phyloP scores from a whole-genome alignment of 208 protist species.

The Leishmania braziliensis region DNA sequence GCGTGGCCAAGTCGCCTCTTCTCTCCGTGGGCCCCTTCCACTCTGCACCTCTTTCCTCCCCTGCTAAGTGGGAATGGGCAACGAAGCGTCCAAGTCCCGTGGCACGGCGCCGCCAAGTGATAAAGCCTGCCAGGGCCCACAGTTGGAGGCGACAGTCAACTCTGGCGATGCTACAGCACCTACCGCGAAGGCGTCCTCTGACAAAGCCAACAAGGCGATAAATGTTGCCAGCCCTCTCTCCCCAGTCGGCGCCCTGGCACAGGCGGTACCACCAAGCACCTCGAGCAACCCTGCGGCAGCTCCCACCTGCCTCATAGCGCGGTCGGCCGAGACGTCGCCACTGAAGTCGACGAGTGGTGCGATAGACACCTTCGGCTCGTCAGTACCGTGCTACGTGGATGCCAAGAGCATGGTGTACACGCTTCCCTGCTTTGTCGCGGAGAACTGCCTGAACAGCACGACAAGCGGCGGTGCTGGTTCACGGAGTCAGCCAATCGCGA shows the following conservation, averaged over 20 bases:
- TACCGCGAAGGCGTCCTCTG: background rate
- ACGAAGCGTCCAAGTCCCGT: constrained; percentile 19
- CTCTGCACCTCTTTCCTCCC: background rate
- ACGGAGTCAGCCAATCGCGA: constrained; percentile 1
- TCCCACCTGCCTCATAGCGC: background rate
- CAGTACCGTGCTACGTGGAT: constrained; percentile 54
- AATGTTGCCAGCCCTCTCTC: background rate
- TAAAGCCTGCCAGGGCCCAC: background rate
- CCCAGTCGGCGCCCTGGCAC: background rate
- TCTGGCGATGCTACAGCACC: background rate
- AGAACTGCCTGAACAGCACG: constrained; percentile 1
- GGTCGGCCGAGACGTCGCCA: background rate
- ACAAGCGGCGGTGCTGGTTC: constrained; percentile 2
- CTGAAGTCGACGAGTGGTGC: constrained; percentile 8
- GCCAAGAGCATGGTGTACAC: constrained; percentile 48
- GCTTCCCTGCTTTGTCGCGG: constrained; percentile 25
- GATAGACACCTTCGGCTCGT: constrained; percentile 12
- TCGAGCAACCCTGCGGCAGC: background rate
- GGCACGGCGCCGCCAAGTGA: background rate
- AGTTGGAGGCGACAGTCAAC: background rate
- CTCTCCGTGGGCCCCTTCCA: background rate
- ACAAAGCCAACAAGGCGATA: background rate
- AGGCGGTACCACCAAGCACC: background rate
- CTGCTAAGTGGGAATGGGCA: background rate
- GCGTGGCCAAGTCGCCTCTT: background rate